phyloP scores from a whole-genome alignment of 2,329 filamentous ascomycete species.

The Pseudogymnoascus sp. region DNA sequence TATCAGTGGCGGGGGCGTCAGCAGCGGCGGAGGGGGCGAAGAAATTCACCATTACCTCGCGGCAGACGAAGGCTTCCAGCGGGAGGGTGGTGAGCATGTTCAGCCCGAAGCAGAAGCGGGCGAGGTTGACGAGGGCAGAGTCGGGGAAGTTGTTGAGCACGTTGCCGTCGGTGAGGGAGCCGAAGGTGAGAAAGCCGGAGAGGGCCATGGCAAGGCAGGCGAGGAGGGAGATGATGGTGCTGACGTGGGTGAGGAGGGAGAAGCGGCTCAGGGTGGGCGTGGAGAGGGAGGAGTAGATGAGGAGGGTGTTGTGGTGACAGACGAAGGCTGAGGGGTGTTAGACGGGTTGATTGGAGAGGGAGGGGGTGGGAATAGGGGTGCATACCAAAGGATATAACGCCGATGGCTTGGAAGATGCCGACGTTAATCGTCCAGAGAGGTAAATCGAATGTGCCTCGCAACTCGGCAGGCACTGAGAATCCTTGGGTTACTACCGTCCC shows the following conservation, averaged over 20 bases:
- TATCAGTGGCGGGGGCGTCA: slow-evolving; percentile 18
- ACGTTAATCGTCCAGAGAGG: slow-evolving; percentile 70
- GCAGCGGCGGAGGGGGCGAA: slow-evolving; percentile 39
- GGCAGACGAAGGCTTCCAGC: slow-evolving; percentile 93
- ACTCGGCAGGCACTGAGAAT: slow-evolving; percentile 60
- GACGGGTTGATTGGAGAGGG: neutral
- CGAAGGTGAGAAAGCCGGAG: slow-evolving; percentile 85
- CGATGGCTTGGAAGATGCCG: slow-evolving; percentile 91
- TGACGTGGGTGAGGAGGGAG: slow-evolving; percentile 85
- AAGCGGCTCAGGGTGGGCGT: slow-evolving; percentile 96
- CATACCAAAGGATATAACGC: slow-evolving; percentile 93
- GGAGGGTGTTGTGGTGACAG: slow-evolving; percentile 86
- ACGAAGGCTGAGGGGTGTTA: slow-evolving; percentile 47
- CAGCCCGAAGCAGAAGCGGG: slow-evolving; percentile 87
- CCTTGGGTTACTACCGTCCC: slow-evolving; percentile 82
- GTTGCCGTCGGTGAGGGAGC: slow-evolving; percentile 85
- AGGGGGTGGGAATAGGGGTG: slow-evolving; percentile 6
- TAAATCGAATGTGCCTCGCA: slow-evolving; percentile 61
- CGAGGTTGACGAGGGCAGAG: slow-evolving; percentile 86
- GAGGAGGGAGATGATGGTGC: slow-evolving; percentile 80
- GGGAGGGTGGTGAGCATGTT: slow-evolving; percentile 98
- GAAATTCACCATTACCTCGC: slow-evolving; percentile 92
- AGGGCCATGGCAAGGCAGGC: slow-evolving; percentile 86
- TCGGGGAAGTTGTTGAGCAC: slow-evolving; percentile 95
- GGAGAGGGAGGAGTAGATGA: slow-evolving; percentile 92